A percentile compares a stretch with the other conserved stretches of the same genome.
phyloP scores from a whole-genome alignment of 2,329 filamentous ascomycete genomes.

The Ceratocystiopsis brevicomis region DNA sequence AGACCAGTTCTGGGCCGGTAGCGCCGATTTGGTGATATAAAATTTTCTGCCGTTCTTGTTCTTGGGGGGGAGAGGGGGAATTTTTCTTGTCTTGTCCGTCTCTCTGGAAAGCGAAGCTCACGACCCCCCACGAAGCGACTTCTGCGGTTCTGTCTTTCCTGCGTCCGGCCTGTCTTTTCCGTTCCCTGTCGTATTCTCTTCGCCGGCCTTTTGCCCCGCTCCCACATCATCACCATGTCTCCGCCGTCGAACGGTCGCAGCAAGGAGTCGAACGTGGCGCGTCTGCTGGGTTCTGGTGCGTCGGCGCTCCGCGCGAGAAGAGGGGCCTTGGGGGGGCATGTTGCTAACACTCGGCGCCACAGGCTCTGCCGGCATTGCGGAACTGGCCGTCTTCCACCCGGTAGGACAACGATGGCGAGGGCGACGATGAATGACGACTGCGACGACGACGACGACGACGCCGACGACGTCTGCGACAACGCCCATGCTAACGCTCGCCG shows the following conservation, averaged over 20 bases:
- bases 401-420: slow-evolving; percentile 35
- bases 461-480: not conserved
- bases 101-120: no score
- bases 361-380: slow-evolving; percentile 87
- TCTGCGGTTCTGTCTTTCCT: no score
- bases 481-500: slow-evolving; percentile 9
- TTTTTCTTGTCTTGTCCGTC: no score
- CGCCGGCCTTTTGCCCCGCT: no score
- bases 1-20: no score
- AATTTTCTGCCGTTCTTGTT: no score
- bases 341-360: slow-evolving; percentile 10
- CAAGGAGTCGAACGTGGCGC: slow-evolving; percentile 75
- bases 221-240: slow-evolving; percentile 31
- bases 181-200: no score
- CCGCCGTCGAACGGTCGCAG: slow-evolving; percentile 33
- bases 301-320: not conserved
- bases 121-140: no score
- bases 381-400: slow-evolving; percentile 82
- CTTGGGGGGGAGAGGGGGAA: no score
- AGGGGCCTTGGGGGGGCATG: not conserved
- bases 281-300: slow-evolving; percentile 76
- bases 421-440: no score
- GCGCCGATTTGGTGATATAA: no score
- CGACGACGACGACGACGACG: not conserved
- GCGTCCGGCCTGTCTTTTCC: no score